Evolutionary conservation across 1,284 basidiomycete species (phyloP).

Genomic region (Stygiomarasmius scandens): DNA sequence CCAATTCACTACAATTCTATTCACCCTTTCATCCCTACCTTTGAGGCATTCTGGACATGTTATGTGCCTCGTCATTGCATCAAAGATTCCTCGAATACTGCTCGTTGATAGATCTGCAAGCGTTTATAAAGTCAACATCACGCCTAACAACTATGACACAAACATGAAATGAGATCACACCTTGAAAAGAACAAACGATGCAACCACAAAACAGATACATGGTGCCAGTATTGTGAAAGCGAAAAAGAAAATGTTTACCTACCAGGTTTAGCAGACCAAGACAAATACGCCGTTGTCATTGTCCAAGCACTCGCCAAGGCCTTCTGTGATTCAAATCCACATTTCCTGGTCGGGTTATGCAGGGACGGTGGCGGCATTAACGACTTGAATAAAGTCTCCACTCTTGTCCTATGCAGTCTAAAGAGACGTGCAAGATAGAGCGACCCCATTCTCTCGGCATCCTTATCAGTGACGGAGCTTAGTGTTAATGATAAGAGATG

Average conservation of each 20-base stretch:
- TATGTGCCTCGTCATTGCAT: not conserved
- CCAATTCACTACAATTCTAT: constrained; percentile 1
- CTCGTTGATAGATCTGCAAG: not conserved
- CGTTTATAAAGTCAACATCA: not conserved
- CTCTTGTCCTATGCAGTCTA: not conserved
- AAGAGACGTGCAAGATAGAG: not conserved
- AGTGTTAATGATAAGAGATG: constrained; percentile 1
- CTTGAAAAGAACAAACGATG: no score
- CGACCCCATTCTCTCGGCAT: constrained; percentile 2
- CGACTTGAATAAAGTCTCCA: not conserved
- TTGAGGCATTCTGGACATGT: not conserved
- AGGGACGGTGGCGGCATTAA: not conserved
- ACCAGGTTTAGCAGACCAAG: constrained; percentile 7
- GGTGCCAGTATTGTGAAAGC: not conserved
- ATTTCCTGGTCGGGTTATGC: not conserved
- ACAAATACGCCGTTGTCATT: not conserved
- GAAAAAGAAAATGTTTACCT: not conserved
- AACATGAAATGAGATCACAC: no score
- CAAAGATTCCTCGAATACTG: not conserved
- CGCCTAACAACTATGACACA: no score
- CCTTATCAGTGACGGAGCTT: not conserved
- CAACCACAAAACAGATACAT: no score
- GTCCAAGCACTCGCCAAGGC: constrained; percentile 1
- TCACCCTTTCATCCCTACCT: not conserved
- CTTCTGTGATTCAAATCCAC: not conserved